phyloP scores from a whole-genome alignment of 768 basidiomycete genomes.

The Leccinum ochraceum region DNA sequence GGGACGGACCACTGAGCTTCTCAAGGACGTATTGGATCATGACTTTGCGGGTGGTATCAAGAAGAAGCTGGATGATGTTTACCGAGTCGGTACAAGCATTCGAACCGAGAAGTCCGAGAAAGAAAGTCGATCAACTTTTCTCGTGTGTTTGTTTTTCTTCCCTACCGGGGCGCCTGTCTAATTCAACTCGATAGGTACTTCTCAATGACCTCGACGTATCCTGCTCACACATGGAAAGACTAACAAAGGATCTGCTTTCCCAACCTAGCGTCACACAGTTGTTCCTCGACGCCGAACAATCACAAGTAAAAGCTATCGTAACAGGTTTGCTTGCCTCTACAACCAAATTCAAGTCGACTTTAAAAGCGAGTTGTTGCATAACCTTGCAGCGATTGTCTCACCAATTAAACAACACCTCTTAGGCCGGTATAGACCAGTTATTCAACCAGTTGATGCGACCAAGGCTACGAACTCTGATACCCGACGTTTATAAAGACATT shows the following conservation, averaged over 20 bases:
- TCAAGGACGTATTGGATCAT: slow-evolving; percentile 76
- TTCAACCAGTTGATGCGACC: slow-evolving; percentile 95
- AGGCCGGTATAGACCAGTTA: slow-evolving; percentile 89
- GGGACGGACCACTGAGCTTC: slow-evolving; percentile 55
- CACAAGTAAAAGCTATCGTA: slow-evolving; percentile 48
- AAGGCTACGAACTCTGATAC: slow-evolving; percentile 75
- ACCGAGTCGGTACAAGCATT: slow-evolving; percentile 53
- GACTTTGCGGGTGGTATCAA: slow-evolving; percentile 83
- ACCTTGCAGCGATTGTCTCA: not conserved
- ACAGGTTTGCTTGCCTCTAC: slow-evolving; percentile 53
- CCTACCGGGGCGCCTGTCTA: not conserved
- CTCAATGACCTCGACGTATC: slow-evolving; percentile 96
- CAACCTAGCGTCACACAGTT: slow-evolving; percentile 62
- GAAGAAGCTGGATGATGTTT: slow-evolving; percentile 87
- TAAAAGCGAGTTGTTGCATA: slow-evolving; percentile 59
- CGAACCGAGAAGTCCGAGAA: slow-evolving; percentile 77
- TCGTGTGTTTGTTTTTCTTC: slow-evolving; percentile 53
- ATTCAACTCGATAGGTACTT: slow-evolving; percentile 55
- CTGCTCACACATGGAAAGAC: slow-evolving; percentile 82
- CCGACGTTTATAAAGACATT: slow-evolving; percentile 89
- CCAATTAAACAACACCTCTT: slow-evolving; percentile 2
- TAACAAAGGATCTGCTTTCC: slow-evolving; percentile 63
- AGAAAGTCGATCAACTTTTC: slow-evolving; percentile 78
- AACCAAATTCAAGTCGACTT: slow-evolving; percentile 65
- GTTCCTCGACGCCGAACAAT: slow-evolving; percentile 61